Evolutionary conservation across 345 rosid species (phyloP).

Genomic region (Pugionium dolabratum): DNA sequence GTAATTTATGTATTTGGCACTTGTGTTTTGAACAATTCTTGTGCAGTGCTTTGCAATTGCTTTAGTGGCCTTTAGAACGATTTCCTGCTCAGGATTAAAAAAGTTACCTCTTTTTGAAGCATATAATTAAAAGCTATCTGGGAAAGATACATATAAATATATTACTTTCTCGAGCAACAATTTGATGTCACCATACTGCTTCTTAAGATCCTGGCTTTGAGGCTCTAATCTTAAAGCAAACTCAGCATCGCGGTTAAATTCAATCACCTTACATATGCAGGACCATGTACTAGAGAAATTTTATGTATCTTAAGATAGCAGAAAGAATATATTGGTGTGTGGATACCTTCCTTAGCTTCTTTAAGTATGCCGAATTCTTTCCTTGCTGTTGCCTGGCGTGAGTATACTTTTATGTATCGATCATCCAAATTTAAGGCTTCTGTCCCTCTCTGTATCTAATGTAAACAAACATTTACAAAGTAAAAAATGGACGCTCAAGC

Average conservation of each 20-base stretch:
- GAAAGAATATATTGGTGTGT: neutral
- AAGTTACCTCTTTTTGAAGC: too few relatives aligned
- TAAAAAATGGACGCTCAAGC: neutral
- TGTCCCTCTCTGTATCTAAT: conserved; percentile 75
- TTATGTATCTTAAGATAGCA: neutral
- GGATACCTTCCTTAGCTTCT: conserved; percentile 73
- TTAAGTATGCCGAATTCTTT: conserved; percentile 72
- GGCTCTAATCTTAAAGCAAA: conserved; percentile 87
- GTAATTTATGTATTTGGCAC: too few relatives aligned
- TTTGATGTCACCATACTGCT: conserved; percentile 71
- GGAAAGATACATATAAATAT: neutral
- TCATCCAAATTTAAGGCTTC: conserved; percentile 93
- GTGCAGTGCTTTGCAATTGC: too few relatives aligned
- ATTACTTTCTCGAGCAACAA: conserved; percentile 70
- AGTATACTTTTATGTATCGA: conserved; percentile 82
- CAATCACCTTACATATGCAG: conserved; percentile 3
- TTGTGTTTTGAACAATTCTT: too few relatives aligned
- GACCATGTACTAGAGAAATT: conserved; percentile 5
- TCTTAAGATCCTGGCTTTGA: conserved; percentile 77
- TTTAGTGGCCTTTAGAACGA: too few relatives aligned
- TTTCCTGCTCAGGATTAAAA: too few relatives aligned
- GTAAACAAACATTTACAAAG: conserved; percentile 14
- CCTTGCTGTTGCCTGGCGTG: conserved; percentile 90
- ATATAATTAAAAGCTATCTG: neutral
- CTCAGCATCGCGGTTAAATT: conserved; percentile 68